Percentiles rank a stretch among this genome's conserved stretches.
Evolutionary conservation across 1,284 basidiomycete genomes (phyloP).

Genomic region (Sporisorium exsertum): DNA sequence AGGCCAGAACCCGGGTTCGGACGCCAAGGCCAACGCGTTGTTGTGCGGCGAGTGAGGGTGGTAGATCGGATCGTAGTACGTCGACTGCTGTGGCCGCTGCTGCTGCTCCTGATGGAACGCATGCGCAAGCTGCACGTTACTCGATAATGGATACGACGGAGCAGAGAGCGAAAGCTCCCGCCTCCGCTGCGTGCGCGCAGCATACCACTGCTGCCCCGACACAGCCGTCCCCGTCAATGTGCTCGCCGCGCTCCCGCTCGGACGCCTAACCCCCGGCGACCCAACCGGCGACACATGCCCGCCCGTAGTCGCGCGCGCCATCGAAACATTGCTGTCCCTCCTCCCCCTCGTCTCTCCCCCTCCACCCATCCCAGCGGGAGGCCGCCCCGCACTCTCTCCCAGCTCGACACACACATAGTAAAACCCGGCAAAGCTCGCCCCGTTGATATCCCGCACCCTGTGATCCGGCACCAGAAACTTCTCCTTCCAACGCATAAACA

Average conservation of each 20-base stretch:
- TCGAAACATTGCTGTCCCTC: constrained; percentile 30
- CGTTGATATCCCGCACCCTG: constrained; percentile 90
- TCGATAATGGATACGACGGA: background rate
- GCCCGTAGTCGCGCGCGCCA: constrained; percentile 8
- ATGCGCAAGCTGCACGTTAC: background rate
- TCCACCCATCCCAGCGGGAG: background rate
- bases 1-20: constrained; percentile 42
- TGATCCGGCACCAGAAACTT: constrained; percentile 93
- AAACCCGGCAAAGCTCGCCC: constrained; percentile 86
- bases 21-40: constrained; percentile 1
- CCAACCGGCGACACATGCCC: constrained; percentile 6
- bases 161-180: constrained; percentile 39
- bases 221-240: background rate
- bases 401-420: constrained; percentile 87
- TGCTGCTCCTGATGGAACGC: background rate
- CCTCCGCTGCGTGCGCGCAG: constrained; percentile 34
- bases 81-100: background rate
- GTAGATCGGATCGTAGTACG: constrained; percentile 33
- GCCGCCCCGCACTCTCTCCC: constrained; percentile 37
- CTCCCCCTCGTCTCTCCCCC: constrained; percentile 9
- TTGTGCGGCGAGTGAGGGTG: constrained; percentile 28
- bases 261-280: constrained; percentile 13
- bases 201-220: constrained; percentile 45
- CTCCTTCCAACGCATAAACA: constrained; percentile 97
- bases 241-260: background rate